Evolutionary conservation across 352 stramenopile species (phyloP), one percentile per base, ranked within the genome.

Genomic region (Phytophthora nicotianae): DNA sequence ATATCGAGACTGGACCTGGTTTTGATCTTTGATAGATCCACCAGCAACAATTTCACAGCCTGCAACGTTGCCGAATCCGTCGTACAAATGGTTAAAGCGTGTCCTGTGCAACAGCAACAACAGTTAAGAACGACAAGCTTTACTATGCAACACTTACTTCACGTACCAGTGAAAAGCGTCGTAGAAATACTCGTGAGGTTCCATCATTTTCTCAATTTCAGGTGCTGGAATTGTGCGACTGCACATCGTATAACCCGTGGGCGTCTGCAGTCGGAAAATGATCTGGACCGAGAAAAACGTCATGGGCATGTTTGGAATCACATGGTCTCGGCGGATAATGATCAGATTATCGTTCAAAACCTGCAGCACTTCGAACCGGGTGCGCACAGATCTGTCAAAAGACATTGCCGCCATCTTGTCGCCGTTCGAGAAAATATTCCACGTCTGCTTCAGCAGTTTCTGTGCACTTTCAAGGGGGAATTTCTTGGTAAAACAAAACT

Each of bases 221-320:
- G 77, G 65, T 5, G 73, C 58, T 4, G 77, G 65, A 41, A 89
- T 79, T 19, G 80, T 83, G 21, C 77, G 75, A 52, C 81, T 81
- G 43, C 68, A 84, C 40, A 89, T 63, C 29, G 76, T 68, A 48
- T 71, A 89, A 11, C 80, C 80, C 14, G 65, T 68, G 0, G 63
- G 66, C 16, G 75, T 89, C 53, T 83, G 62, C 7, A 89, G 40
- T 0, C 77, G 77, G 60, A 88, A 89, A 29, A 86, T 65, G 23
- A 88, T 60, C 49, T 87, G 67, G 14, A 78, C 77, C 0, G 80
- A 85, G 29, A 74, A 56, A 63, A 88, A 87, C 20, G 68, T 78
- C 51, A 77, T 64, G 3, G 70, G 58, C 21, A 86, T 73, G 7
- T 46, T 68, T 16, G 62, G 62, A 24, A 86, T 75, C 19, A 67